Evolutionary conservation across 179 eudicot species (phyloP).

Genomic region (Spergularia azorica): DNA sequence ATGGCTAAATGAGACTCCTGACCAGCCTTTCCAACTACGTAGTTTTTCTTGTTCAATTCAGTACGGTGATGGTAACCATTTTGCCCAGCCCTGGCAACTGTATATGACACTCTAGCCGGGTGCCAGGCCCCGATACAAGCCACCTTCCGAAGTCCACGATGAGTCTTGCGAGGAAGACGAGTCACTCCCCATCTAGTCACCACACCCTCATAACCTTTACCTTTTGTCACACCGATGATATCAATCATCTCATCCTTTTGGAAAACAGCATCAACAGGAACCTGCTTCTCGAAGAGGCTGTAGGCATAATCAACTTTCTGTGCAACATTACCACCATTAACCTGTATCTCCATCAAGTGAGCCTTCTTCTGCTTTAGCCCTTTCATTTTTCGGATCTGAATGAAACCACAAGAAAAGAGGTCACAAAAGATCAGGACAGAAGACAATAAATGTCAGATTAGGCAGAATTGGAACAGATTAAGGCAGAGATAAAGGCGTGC

Average conservation of each 20-base stretch:
- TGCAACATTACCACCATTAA: slow-evolving; percentile 67
- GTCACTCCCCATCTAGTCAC: slow-evolving; percentile 92
- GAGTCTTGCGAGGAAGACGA: slow-evolving; percentile 85
- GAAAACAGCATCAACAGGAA: slow-evolving; percentile 70
- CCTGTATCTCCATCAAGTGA: slow-evolving; percentile 73
- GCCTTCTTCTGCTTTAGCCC: slow-evolving; percentile 81
- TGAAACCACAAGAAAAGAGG: neutral
- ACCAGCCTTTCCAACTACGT: slow-evolving; percentile 69
- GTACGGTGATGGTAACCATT: slow-evolving; percentile 88
- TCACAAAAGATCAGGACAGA: too few relatives aligned
- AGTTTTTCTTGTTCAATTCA: slow-evolving; percentile 80
- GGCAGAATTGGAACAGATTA: too few relatives aligned
- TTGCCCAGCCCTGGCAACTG: slow-evolving; percentile 89
- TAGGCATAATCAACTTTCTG: slow-evolving; percentile 72
- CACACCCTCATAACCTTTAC: slow-evolving; percentile 80
- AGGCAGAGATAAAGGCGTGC: too few relatives aligned
- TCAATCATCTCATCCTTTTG: slow-evolving; percentile 80
- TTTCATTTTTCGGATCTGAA: slow-evolving; percentile 68
- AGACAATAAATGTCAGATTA: too few relatives aligned
- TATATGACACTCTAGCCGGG: slow-evolving; percentile 80
- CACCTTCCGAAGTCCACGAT: slow-evolving; percentile 83
- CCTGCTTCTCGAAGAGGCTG: slow-evolving; percentile 70
- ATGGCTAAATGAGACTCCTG: slow-evolving; percentile 56
- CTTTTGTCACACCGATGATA: slow-evolving; percentile 80
- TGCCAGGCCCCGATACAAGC: slow-evolving; percentile 91